These are phyloP conservation scores for Darksidea phi DNA, from an alignment of 495 filamentous ascomycete species.

Conservation along the genomic window DNA sequence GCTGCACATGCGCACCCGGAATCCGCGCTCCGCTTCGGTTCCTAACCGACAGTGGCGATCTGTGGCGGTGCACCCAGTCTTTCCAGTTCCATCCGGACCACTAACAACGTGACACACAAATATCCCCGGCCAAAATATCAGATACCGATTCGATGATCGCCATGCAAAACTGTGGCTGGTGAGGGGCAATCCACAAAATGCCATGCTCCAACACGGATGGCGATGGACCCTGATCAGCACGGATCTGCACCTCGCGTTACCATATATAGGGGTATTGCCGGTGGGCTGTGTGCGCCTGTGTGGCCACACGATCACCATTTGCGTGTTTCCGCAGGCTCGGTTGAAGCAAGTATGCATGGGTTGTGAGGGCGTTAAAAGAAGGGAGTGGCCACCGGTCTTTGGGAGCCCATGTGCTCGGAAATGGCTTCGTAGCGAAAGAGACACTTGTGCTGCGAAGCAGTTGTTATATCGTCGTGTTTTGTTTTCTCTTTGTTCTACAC, in stretches of 20 bases:
- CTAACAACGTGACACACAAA: not conserved
- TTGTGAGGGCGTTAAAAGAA: too few relatives aligned
- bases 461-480: not conserved
- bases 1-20: too few relatives aligned
- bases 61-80: not conserved
- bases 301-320: not conserved
- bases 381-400: too few relatives aligned
- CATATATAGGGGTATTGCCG: not conserved
- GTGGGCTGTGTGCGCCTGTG: not conserved
- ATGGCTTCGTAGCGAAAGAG: not conserved
- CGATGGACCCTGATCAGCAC: not conserved
- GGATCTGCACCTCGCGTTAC: not conserved
- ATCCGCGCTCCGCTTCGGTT: too few relatives aligned
- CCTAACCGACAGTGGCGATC: too few relatives aligned
- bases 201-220: not conserved
- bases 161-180: constrained; percentile 3
- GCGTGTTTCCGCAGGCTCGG: not conserved
- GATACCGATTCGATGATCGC: not conserved
- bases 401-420: not conserved
- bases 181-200: constrained; percentile 1
- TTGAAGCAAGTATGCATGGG: too few relatives aligned
- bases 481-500: not conserved
- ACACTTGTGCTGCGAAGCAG: not conserved
- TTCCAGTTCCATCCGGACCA: not conserved
- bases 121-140: not conserved